phyloP scores from a whole-genome alignment of 108 stramenopile genomes.

The Epithemia pelagica region DNA sequence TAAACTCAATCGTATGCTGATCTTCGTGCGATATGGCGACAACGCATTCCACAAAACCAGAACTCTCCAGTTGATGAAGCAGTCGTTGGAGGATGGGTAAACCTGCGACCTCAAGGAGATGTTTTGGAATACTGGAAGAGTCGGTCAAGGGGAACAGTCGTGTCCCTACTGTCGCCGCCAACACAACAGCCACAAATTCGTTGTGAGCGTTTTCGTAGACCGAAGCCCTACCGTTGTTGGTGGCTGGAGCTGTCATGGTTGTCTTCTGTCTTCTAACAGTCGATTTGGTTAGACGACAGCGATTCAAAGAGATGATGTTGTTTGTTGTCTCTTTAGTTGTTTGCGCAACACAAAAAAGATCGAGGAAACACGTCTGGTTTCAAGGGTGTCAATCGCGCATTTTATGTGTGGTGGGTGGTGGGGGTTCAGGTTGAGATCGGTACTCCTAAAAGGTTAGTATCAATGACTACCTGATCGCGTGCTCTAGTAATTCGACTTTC shows the following conservation, averaged over 20 bases:
- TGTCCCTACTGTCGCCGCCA: constrained; percentile 60
- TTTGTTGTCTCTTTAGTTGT: too few relatives aligned
- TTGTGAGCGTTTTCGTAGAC: background rate
- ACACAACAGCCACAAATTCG: constrained; percentile 50
- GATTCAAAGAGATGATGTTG: too few relatives aligned
- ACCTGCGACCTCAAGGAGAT: constrained; percentile 54
- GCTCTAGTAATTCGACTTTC: too few relatives aligned
- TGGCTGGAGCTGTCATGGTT: background rate
- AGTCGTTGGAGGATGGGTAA: constrained; percentile 43
- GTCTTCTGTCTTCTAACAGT: too few relatives aligned
- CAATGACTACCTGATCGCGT: too few relatives aligned
- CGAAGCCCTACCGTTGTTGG: background rate
- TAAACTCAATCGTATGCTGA: constrained; percentile 19
- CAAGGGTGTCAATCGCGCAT: too few relatives aligned
- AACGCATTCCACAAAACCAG: constrained; percentile 39
- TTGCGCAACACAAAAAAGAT: too few relatives aligned
- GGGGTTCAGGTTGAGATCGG: too few relatives aligned
- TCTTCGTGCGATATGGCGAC: constrained; percentile 51
- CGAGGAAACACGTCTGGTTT: too few relatives aligned
- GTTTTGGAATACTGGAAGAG: constrained; percentile 44
- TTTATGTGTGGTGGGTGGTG: too few relatives aligned
- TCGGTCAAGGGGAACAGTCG: constrained; percentile 71
- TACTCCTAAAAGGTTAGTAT: too few relatives aligned
- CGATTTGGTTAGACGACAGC: too few relatives aligned
- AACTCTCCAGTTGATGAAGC: constrained; percentile 14